Conservation (phyloP, 2,329 filamentous ascomycete species). For the Trichoderma citrinoviride region DNA sequence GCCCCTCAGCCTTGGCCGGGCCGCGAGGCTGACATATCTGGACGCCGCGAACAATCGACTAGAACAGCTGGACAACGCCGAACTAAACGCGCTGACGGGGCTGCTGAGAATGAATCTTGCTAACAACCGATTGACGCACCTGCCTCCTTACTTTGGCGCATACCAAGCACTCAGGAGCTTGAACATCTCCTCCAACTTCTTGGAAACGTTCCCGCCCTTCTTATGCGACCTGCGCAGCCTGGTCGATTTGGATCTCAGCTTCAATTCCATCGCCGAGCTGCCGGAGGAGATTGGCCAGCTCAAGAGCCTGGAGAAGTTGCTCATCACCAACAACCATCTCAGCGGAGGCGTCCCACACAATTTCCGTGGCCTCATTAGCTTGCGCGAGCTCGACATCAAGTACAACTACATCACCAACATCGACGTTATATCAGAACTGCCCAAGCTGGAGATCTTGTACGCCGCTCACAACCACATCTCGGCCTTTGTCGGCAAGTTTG, state of each 20-base stretch:
- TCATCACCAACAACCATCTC: constrained; percentile 93
- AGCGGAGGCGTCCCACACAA: constrained; percentile 69
- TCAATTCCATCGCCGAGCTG: constrained; percentile 81
- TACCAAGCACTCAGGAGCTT: constrained; percentile 78
- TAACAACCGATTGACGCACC: constrained; percentile 79
- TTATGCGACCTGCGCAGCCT: constrained; percentile 78
- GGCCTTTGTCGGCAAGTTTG: constrained; percentile 84
- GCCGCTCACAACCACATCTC: constrained; percentile 93
- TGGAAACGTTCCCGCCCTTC: constrained; percentile 81
- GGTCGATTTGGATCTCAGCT: constrained; percentile 93
- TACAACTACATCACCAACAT: constrained; percentile 90
- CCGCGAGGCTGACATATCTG: constrained; percentile 77
- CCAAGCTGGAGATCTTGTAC: constrained; percentile 81
- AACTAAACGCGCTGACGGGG: constrained; percentile 70
- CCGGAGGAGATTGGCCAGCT: constrained; percentile 77
- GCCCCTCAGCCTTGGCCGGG: constrained; percentile 78
- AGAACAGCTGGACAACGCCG: constrained; percentile 81
- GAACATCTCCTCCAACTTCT: constrained; percentile 90
- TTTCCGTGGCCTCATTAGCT: constrained; percentile 69
- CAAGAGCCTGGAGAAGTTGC: constrained; percentile 77
- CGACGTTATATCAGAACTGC: constrained; percentile 79
- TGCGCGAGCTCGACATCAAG: constrained; percentile 90
- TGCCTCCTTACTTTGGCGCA: constrained; percentile 78
- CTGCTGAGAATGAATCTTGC: constrained; percentile 88
- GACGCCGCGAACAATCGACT: constrained; percentile 94